Evolutionary conservation across 108 stramenopile genomes (phyloP).

Genomic region (Aurantiochytrium sp.): DNA sequence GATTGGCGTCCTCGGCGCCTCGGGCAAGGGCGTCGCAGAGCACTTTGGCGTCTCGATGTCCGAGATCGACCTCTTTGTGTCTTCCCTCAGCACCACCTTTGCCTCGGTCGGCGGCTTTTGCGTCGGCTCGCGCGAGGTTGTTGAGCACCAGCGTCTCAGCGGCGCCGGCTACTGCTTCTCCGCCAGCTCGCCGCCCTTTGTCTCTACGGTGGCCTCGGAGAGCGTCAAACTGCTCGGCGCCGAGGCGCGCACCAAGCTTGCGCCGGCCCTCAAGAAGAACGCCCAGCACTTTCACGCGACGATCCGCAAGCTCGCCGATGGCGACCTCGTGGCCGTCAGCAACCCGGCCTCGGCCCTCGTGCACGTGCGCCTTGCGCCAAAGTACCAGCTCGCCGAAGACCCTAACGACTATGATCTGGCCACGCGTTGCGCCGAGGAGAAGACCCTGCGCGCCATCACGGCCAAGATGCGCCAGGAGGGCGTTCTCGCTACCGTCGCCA

Average conservation of each 20-base stretch:
- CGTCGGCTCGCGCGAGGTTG: constrained; percentile 88
- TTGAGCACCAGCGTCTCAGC: constrained; percentile 91
- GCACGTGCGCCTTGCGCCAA: not conserved
- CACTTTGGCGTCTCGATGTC: constrained; percentile 23
- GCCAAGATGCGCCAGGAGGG: not conserved
- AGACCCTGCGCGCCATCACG: constrained; percentile 1
- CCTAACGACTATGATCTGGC: not conserved
- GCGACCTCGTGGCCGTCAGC: not conserved
- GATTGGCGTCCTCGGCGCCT: constrained; percentile 81
- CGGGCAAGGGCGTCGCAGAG: constrained; percentile 72
- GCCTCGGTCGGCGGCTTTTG: constrained; percentile 92
- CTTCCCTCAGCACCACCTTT: constrained; percentile 83
- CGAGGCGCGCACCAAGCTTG: not conserved
- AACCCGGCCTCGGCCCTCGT: not conserved
- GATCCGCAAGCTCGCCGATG: not conserved
- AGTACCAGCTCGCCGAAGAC: constrained; percentile 18
- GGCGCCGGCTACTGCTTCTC: constrained; percentile 98
- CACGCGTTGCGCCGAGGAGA: not conserved
- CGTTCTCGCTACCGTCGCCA: not conserved
- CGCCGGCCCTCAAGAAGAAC: not conserved
- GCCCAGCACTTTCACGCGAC: not conserved
- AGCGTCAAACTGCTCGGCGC: constrained; percentile 43
- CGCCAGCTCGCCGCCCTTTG: constrained; percentile 93
- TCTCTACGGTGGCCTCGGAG: constrained; percentile 69
- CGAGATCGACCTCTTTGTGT: constrained; percentile 82